Percentiles rank a stretch among this genome's conserved stretches.
Conservation (phyloP, 345 rosid species). For the Raphanus sativus region DNA sequence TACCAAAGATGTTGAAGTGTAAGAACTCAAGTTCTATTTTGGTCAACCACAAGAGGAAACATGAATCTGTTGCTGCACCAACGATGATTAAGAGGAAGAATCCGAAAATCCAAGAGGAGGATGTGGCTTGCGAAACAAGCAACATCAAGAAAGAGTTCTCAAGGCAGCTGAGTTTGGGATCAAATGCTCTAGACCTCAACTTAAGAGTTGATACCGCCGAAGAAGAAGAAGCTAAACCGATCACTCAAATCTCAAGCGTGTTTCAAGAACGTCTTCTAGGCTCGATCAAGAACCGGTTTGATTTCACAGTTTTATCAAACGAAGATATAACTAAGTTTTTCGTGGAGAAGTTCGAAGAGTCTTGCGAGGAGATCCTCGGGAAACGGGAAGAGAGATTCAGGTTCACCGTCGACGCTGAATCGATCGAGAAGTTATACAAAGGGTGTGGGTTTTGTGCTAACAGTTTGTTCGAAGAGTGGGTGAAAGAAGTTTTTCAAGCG, state of each 20-base stretch:
- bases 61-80: slow-evolving; percentile 42
- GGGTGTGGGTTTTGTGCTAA: slow-evolving; percentile 40
- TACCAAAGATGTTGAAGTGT: slow-evolving; percentile 60
- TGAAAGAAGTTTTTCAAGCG: slow-evolving; percentile 60
- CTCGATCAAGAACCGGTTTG: slow-evolving; percentile 51
- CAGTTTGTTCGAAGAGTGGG: slow-evolving; percentile 71
- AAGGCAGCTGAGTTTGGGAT: slow-evolving; percentile 52
- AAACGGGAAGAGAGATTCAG: slow-evolving; percentile 38
- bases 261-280: slow-evolving; percentile 39
- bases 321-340: slow-evolving; percentile 43
- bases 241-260: neutral
- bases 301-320: slow-evolving; percentile 41
- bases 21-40: slow-evolving; percentile 30
- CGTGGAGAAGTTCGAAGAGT: slow-evolving; percentile 43
- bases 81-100: slow-evolving; percentile 40
- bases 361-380: slow-evolving; percentile 48
- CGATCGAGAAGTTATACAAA: slow-evolving; percentile 49
- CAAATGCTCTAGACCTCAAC: slow-evolving; percentile 72
- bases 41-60: slow-evolving; percentile 57
- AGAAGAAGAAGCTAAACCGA: slow-evolving; percentile 21
- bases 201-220: slow-evolving; percentile 46
- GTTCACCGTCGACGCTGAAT: slow-evolving; percentile 54
- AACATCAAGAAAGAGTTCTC: slow-evolving; percentile 47
- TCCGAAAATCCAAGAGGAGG: slow-evolving; percentile 40
- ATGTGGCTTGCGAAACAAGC: slow-evolving; percentile 29